These are phyloP conservation scores for Excoecaria cochinchinensis DNA, from an alignment of 345 rosid species.

Conservation along the genomic window DNA sequence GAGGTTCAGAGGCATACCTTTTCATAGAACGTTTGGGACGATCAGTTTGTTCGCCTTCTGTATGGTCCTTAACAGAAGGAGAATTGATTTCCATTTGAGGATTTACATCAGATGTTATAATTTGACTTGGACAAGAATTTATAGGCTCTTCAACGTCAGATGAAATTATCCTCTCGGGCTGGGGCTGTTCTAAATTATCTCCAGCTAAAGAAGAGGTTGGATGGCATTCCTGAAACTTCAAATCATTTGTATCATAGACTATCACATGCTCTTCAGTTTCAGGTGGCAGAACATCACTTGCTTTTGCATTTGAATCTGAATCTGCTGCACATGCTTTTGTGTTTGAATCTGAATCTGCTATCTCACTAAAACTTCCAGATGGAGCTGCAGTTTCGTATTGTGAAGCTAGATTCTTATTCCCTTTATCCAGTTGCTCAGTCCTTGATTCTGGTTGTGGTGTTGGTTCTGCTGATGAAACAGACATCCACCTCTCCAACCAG, in stretches of 20 bases:
- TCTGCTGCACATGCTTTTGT: constrained; percentile 7
- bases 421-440: constrained; percentile 37
- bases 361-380: constrained; percentile 36
- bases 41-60: constrained; percentile 52
- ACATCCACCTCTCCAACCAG: constrained; percentile 98
- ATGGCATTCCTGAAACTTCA: constrained; percentile 28
- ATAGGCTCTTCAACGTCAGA: constrained; percentile 40
- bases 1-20: constrained; percentile 51
- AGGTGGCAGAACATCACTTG: constrained; percentile 25
- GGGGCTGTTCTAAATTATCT: constrained; percentile 38
- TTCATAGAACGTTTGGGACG: constrained; percentile 43
- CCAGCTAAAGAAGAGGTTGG: constrained; percentile 21
- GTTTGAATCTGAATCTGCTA: background rate
- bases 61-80: constrained; percentile 37
- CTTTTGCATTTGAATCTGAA: constrained; percentile 26
- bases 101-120: constrained; percentile 26
- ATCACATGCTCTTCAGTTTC: constrained; percentile 43
- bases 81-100: constrained; percentile 29
- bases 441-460: constrained; percentile 29
- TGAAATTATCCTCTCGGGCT: constrained; percentile 31
- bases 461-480: constrained; percentile 50
- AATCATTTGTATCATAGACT: constrained; percentile 33
- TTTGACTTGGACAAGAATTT: constrained; percentile 31
- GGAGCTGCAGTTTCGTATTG: constrained; percentile 25
- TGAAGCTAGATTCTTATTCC: constrained; percentile 30